A percentile compares a stretch with the other conserved stretches of the same genome.
Conservation (phyloP, 768 basidiomycete species). For the Favolaschia claudopus region DNA sequence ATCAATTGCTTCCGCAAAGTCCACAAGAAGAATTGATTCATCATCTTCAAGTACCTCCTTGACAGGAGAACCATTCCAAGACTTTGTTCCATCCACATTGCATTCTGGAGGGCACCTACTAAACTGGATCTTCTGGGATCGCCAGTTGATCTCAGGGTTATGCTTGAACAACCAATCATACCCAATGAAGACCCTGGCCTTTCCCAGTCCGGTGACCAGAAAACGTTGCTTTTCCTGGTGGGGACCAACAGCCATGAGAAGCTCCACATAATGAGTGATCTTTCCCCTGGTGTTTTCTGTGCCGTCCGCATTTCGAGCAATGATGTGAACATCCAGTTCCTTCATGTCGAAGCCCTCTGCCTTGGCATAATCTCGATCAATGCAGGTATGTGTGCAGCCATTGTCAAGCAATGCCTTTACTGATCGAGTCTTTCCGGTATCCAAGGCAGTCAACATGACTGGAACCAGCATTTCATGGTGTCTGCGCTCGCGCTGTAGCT, state of each 20-base stretch:
- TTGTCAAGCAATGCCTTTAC: constrained; percentile 5
- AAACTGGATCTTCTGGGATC: not conserved
- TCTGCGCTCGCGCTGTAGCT: not conserved
- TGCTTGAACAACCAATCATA: not conserved
- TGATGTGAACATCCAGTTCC: not conserved
- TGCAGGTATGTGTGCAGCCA: constrained; percentile 8
- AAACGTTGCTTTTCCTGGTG: no score
- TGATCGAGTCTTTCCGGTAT: constrained; percentile 1
- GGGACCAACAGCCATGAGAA: not conserved
- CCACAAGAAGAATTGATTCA: not conserved
- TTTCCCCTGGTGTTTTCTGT: not conserved
- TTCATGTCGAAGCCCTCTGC: constrained; percentile 1
- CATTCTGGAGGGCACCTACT: not conserved
- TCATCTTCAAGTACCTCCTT: not conserved
- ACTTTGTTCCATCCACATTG: not conserved
- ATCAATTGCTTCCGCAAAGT: no score
- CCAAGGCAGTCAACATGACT: not conserved
- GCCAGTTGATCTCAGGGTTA: not conserved
- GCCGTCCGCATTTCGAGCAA: not conserved
- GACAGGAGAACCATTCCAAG: not conserved
- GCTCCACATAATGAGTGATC: not conserved
- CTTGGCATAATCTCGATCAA: constrained; percentile 6
- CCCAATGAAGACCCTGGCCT: not conserved
- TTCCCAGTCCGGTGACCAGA: no score
- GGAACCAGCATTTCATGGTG: constrained; percentile 3